These are phyloP conservation scores for Penicillium maclennaniae DNA, from an alignment of 495 filamentous ascomycete species.

Conservation along the genomic window DNA sequence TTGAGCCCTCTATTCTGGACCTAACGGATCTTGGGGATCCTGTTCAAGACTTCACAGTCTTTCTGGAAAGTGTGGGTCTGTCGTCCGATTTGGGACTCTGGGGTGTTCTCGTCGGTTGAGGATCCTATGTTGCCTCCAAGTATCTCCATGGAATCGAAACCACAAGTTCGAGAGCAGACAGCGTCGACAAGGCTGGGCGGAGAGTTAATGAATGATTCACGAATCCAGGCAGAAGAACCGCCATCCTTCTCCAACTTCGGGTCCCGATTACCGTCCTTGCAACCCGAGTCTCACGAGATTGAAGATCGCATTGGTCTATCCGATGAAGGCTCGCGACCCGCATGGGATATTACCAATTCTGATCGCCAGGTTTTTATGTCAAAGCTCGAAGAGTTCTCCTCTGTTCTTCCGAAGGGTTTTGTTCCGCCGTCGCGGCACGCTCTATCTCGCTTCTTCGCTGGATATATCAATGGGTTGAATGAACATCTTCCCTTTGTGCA, in stretches of 20 bases:
- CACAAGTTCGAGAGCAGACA: slow-evolving; percentile 27
- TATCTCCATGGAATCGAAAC: slow-evolving; percentile 40
- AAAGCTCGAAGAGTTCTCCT: slow-evolving; percentile 62
- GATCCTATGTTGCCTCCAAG: slow-evolving; percentile 39
- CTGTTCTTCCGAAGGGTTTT: slow-evolving; percentile 63
- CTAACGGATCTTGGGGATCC: slow-evolving; percentile 46
- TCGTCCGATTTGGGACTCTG: slow-evolving; percentile 49
- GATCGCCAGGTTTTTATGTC: slow-evolving; percentile 61
- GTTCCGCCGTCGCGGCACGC: slow-evolving; percentile 51
- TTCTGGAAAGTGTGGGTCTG: slow-evolving; percentile 48
- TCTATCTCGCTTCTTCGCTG: slow-evolving; percentile 46
- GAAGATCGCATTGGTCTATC: slow-evolving; percentile 47
- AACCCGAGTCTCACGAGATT: slow-evolving; percentile 59
- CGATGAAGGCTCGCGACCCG: slow-evolving; percentile 46
- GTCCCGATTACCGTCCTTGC: slow-evolving; percentile 63
- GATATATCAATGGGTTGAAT: slow-evolving; percentile 48
- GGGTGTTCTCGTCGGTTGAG: slow-evolving; percentile 45
- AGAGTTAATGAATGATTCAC: slow-evolving; percentile 38
- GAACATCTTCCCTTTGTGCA: slow-evolving; percentile 51
- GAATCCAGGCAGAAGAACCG: slow-evolving; percentile 35
- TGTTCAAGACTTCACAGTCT: slow-evolving; percentile 49
- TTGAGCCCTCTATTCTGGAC: slow-evolving; percentile 46
- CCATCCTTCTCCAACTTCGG: slow-evolving; percentile 62
- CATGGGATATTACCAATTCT: slow-evolving; percentile 62
- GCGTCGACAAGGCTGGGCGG: slow-evolving; percentile 29